Conservation (phyloP, 2,329 filamentous ascomycete species). For the Penicillium frequentans region DNA sequence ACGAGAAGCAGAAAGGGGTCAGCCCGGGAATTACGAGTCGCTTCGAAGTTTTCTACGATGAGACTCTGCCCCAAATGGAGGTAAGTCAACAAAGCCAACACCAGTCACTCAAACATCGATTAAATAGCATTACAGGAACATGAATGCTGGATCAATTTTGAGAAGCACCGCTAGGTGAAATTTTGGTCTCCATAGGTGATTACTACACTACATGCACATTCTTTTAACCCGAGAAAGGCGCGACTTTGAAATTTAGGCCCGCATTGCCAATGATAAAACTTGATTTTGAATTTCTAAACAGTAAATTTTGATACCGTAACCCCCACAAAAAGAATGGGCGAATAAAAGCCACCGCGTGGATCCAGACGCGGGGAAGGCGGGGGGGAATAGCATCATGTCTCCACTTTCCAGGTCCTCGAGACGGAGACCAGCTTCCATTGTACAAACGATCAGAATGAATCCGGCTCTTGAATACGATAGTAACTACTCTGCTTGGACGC, state of each 20-base stretch:
- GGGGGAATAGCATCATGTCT: not conserved
- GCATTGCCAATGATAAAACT: too few relatives aligned
- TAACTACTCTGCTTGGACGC: not conserved
- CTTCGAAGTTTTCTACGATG: constrained; percentile 33
- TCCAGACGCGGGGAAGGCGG: not conserved
- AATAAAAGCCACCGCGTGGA: not conserved
- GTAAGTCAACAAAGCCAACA: constrained; percentile 4
- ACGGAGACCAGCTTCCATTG: not conserved
- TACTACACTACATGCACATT: too few relatives aligned
- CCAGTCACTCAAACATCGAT: not conserved
- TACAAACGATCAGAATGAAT: not conserved
- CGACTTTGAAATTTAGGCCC: too few relatives aligned
- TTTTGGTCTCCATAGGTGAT: too few relatives aligned
- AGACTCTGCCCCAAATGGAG: constrained; percentile 17
- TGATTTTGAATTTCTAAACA: too few relatives aligned
- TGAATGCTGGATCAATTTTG: not conserved
- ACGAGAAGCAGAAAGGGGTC: constrained; percentile 21
- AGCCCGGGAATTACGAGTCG: constrained; percentile 30
- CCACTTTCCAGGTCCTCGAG: not conserved
- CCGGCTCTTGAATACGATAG: not conserved
- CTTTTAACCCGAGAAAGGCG: too few relatives aligned
- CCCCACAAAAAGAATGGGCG: not conserved
- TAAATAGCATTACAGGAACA: not conserved
- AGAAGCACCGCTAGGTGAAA: not conserved
- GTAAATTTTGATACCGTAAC: too few relatives aligned